Evolutionary conservation across 208 protist species (phyloP).

Genomic region (Phytomonas francai): DNA sequence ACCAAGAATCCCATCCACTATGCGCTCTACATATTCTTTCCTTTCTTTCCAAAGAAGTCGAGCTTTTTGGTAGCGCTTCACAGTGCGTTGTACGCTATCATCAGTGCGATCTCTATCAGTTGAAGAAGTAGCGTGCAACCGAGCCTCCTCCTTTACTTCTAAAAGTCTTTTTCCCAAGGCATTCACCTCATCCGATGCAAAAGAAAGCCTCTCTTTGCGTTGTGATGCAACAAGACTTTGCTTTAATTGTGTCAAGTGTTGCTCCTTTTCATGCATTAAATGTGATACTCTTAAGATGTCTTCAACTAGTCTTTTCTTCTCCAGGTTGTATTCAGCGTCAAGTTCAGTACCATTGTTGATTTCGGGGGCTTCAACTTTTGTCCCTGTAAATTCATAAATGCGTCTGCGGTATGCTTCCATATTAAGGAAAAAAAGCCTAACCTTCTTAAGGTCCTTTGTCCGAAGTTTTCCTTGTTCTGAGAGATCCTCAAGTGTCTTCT

Average conservation of each 20-base stretch:
- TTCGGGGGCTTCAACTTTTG: background rate
- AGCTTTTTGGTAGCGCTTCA: slow-evolving; percentile 37
- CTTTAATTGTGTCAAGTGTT: background rate
- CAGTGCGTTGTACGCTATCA: slow-evolving; percentile 13
- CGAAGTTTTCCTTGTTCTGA: slow-evolving; percentile 34
- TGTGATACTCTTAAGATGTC: background rate
- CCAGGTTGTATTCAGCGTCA: background rate
- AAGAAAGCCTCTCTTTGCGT: background rate
- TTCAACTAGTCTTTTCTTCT: slow-evolving; percentile 3
- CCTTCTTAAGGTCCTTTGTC: slow-evolving; percentile 78
- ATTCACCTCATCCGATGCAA: background rate
- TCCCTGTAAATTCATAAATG: background rate
- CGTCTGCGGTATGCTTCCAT: background rate
- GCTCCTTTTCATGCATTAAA: background rate
- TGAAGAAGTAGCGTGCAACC: background rate
- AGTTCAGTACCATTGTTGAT: background rate
- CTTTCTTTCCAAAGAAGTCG: slow-evolving; percentile 59
- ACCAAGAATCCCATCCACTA: slow-evolving; percentile 55
- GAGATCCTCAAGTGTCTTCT: slow-evolving; percentile 63
- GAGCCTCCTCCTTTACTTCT: background rate
- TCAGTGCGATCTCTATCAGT: background rate
- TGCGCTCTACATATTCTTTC: slow-evolving; percentile 48
- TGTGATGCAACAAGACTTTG: background rate
- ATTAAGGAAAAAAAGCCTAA: slow-evolving; percentile 31
- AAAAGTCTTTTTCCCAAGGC: background rate